A percentile compares a stretch with the other conserved stretches of the same genome.
Conservation (phyloP, 2,329 filamentous ascomycete species). For the Fusarium sp. region DNA sequence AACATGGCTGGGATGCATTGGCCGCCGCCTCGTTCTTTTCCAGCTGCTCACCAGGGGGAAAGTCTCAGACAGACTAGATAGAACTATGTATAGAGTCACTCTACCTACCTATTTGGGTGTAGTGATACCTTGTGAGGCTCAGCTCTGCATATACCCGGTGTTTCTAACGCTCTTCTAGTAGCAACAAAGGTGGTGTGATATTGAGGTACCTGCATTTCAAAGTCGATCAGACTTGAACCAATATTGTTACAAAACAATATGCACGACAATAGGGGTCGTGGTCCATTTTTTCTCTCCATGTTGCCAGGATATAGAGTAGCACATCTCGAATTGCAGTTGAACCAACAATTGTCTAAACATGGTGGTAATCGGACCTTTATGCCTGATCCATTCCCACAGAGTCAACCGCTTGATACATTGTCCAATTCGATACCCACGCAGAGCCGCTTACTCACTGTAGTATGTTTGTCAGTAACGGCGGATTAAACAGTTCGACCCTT, state of each 20-base stretch:
- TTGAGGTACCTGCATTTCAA: slow-evolving; percentile 1
- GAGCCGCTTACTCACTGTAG: background rate
- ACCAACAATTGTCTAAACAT: slow-evolving; percentile 1
- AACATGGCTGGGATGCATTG: slow-evolving; percentile 22
- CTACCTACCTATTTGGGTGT: slow-evolving; percentile 26
- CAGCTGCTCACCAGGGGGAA: slow-evolving; percentile 21
- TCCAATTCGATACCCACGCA: background rate
- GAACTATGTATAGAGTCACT: no score
- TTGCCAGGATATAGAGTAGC: background rate
- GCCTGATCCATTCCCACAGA: background rate
- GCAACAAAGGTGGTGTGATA: no score
- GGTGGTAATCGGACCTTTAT: slow-evolving; percentile 27
- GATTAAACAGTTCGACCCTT: background rate
- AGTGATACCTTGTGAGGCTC: background rate
- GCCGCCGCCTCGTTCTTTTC: slow-evolving; percentile 23
- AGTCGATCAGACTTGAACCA: background rate
- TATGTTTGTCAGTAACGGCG: background rate
- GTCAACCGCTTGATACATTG: background rate
- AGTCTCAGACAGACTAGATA: slow-evolving; percentile 6
- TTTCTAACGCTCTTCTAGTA: no score
- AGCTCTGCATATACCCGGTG: background rate
- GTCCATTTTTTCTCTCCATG: background rate
- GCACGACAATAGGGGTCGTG: slow-evolving; percentile 2
- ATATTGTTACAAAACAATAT: background rate
- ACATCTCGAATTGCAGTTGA: slow-evolving; percentile 13